Conservation (phyloP, 106 monocot species). For the Dactylorhiza incarnata region DNA sequence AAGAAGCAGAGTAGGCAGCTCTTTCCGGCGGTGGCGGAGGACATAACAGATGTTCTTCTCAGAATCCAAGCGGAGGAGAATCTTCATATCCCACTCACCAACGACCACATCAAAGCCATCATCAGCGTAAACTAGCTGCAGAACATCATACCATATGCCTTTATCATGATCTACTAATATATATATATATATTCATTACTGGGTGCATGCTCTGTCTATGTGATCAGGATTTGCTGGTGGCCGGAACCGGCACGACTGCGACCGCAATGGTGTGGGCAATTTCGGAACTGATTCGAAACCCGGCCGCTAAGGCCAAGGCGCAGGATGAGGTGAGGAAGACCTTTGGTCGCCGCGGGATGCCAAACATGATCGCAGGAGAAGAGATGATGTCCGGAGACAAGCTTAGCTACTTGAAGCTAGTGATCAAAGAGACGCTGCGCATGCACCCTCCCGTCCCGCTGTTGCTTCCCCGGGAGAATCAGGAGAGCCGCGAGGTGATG, state of each 20-base stretch:
- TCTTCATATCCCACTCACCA: too few relatives aligned
- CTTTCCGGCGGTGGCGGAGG: not conserved
- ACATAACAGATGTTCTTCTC: not conserved
- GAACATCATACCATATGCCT: too few relatives aligned
- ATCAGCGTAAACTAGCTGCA: too few relatives aligned
- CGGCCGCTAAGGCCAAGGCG: not conserved
- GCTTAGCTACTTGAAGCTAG: not conserved
- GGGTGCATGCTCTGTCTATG: too few relatives aligned
- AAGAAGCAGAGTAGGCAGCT: not conserved
- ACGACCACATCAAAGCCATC: too few relatives aligned
- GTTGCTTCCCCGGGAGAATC: not conserved
- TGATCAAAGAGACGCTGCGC: not conserved
- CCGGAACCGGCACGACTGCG: not conserved
- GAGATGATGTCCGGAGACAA: not conserved
- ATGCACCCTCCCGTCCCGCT: not conserved
- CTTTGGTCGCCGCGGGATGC: not conserved
- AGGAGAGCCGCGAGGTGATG: not conserved
- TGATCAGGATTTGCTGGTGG: not conserved
- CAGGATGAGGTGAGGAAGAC: not conserved
- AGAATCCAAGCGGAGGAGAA: not conserved
- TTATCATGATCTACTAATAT: too few relatives aligned
- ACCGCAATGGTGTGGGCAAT: not conserved
- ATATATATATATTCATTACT: too few relatives aligned
- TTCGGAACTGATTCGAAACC: not conserved
- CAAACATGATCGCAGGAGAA: too few relatives aligned